Evolutionary conservation across 139 green algal species (phyloP), one percentile per base, ranked within the genome.

Genomic region (Micractinium sp.): DNA sequence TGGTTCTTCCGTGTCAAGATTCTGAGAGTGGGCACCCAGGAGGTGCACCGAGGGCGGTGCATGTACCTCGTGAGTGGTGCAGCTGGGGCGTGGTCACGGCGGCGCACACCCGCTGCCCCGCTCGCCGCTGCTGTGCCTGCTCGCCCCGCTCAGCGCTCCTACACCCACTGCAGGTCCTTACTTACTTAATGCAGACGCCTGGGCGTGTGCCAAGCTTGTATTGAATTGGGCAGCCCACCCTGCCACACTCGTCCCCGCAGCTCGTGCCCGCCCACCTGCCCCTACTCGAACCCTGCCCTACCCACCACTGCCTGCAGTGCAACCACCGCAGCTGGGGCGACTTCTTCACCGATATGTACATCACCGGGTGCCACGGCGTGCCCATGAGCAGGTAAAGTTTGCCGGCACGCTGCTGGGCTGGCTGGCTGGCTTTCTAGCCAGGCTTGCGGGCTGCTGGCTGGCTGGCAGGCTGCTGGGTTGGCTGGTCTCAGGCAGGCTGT

Each of bases 261-360:
- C 19, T 12, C 14, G 39, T 27, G 9, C 39, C 81, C 81, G 60
- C 16, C 15, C 60, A 67, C 60, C 20, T 71, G 63, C 63, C 18
- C 20, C 20, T 71, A 25, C 63, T 27, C 63, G 14, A 5, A 56
- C 47, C 14, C 63, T 25, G 20, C 63, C 14, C 63, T 71, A 71
- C 14, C 14, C 47, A 18, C 2, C 53, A 56, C 19, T 61, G 18
- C 7, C 83, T 88, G 91, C 95, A 98, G 94, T 92, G 90, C 92
- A 99, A 99, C 87, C 97, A 99, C 88, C 93, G 97, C 36, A 96
- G 92, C 73, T 99, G 97, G 97, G 94, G 93, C 0, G 97, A 99
- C 87, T 98, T 99, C 78, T 97, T 98, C 84, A 74, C 98, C 16
- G 97, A 99, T 85, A 85, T 94, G 14, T 96, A 96, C 63, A 71